Conservation (phyloP, 495 filamentous ascomycete species). For the Penicillium mononematosum region DNA sequence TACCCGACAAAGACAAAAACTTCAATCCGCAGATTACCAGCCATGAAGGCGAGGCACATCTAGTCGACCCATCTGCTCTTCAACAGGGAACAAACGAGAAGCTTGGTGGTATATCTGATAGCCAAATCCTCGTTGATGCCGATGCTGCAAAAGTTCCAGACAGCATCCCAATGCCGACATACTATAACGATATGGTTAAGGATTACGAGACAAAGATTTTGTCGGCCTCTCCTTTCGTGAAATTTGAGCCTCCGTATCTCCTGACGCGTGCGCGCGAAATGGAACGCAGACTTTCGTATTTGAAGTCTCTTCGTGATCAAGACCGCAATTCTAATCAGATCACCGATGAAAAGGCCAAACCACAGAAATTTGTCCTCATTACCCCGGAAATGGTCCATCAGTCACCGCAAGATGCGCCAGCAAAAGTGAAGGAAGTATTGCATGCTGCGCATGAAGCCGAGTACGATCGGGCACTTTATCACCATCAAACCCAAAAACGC, state of each 20-base stretch:
- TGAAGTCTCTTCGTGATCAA: slow-evolving; percentile 79
- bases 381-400: slow-evolving; percentile 92
- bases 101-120: slow-evolving; percentile 16
- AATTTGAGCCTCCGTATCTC: slow-evolving; percentile 89
- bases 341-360: slow-evolving; percentile 57
- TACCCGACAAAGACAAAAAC: slow-evolving; percentile 11
- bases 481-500: slow-evolving; percentile 88
- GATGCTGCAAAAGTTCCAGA: slow-evolving; percentile 68
- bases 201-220: slow-evolving; percentile 88
- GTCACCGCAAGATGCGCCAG: slow-evolving; percentile 69
- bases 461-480: slow-evolving; percentile 91
- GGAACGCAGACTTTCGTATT: slow-evolving; percentile 74
- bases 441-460: slow-evolving; percentile 94
- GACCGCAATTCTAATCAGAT: slow-evolving; percentile 55
- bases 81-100: slow-evolving; percentile 24
- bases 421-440: slow-evolving; percentile 86
- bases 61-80: slow-evolving; percentile 4
- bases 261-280: slow-evolving; percentile 89
- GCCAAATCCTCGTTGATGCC: slow-evolving; percentile 17
- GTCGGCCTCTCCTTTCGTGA: slow-evolving; percentile 95
- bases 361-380: slow-evolving; percentile 80
- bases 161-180: slow-evolving; percentile 84
- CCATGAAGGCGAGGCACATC: background rate
- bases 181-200: slow-evolving; percentile 90
- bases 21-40: background rate